Percentiles rank a stretch among this genome's conserved stretches.
These are phyloP conservation scores for Fallopia convolvulus DNA, from an alignment of 148 eudicot species.

Conservation along the genomic window DNA sequence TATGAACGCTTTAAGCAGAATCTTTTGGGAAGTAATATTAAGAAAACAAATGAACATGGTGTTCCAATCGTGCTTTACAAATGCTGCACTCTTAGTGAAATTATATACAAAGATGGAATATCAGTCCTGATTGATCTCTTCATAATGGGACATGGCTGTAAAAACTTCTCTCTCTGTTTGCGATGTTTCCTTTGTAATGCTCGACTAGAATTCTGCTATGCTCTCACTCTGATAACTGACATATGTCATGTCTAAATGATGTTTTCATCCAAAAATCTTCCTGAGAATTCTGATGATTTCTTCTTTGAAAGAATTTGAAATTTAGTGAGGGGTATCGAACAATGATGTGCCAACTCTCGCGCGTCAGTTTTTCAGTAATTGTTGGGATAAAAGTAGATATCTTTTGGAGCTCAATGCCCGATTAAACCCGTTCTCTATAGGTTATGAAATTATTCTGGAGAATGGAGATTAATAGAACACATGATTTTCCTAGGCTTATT, in stretches of 20 bases:
- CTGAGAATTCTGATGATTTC: neutral
- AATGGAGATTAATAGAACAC: neutral
- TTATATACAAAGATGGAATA: too few species aligned
- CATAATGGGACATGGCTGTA: neutral
- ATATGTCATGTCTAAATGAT: neutral
- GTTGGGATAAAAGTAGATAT: neutral
- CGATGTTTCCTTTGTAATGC: neutral
- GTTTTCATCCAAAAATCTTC: neutral
- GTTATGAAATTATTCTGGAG: neutral
- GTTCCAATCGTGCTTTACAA: neutral
- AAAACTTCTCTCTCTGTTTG: neutral
- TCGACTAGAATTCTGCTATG: neutral
- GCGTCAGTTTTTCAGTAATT: neutral
- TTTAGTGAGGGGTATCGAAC: neutral
- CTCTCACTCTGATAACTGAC: neutral
- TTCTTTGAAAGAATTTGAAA: neutral
- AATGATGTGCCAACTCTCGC: neutral
- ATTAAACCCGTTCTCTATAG: neutral
- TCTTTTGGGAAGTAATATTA: neutral
- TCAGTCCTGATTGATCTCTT: neutral
- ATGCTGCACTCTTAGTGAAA: too few species aligned
- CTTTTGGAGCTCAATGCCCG: neutral
- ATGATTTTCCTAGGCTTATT: neutral
- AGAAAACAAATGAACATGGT: neutral
- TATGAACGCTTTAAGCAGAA: neutral